Base-by-base conservation (phyloP, 371 early-diverging fungal species). In the Thermomucor indicae-seudaticae region DNA sequence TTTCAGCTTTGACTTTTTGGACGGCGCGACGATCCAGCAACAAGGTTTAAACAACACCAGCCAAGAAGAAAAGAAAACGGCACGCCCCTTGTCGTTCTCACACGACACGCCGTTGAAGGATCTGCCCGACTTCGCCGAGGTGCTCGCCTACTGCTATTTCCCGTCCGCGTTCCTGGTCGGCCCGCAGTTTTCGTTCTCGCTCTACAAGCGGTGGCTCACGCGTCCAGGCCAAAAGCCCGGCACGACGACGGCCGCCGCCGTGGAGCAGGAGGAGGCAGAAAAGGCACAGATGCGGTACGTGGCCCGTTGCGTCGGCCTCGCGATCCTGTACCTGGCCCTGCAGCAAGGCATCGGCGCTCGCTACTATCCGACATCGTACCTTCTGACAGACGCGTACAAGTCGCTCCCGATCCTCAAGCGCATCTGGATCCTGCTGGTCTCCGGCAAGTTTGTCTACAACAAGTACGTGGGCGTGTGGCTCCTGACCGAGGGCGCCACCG, bases 401-500 rank as follows among this genome's bases (percentile, higher is more conserved):
- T 55, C 64, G 4, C 59, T 73, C 5, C 31, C 70, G 10, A 69
- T 74, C 22, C 38, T 62, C 17, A 52, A 70, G 28, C 68, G 78
- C 39, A 32, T 75, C 2, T 58, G 68, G 12, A 65, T 74, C 19
- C 67, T 81, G 41, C 57, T 74, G 59, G 47, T 76, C 41, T 63
- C 78, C 20, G 83, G 81, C 30, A 83, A 81, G 64, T 75, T 79
- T 48, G 62, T 75, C 14, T 71, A 72, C 52, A 76, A 70, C 62
- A 85, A 86, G 71, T 89, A 86, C 56, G 65, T 86, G 31, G 86
- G 87, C 43, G 73, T 85, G 23, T 89, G 86, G 86, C 63, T 75
- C 24, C 59, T 89, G 41, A 79, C 70, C 24, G 89, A 89, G 72
- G 75, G 84, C 56, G 71, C 84, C 3, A 75, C 77, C 45, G 72